Evolutionary conservation across 768 basidiomycete species (phyloP).

Genomic region (Termitomyces sp.): DNA sequence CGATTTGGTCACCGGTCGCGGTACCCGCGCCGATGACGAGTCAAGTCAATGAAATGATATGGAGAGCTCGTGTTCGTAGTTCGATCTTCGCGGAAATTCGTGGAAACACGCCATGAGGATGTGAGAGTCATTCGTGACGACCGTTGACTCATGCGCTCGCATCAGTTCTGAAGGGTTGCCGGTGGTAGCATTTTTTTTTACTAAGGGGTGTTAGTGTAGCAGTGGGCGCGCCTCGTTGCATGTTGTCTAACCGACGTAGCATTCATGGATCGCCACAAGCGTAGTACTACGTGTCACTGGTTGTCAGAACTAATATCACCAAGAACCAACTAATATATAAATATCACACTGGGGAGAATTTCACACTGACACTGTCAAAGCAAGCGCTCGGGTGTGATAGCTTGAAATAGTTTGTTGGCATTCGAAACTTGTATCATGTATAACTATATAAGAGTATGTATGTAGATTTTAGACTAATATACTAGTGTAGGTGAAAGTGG

Average conservation of each 20-base stretch:
- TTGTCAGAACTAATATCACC: neutral
- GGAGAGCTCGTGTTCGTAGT: neutral
- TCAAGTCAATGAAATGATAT: neutral
- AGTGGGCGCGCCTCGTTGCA: neutral
- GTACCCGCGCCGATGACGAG: neutral
- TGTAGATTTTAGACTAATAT: neutral
- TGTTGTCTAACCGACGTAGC: neutral
- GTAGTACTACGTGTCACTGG: neutral
- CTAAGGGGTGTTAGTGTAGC: neutral
- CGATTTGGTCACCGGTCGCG: neutral
- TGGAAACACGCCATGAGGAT: neutral
- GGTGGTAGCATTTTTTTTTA: neutral
- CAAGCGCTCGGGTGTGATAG: neutral
- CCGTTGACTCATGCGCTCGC: neutral
- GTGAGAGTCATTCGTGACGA: neutral
- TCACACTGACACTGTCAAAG: neutral
- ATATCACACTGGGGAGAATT: too few relatives aligned
- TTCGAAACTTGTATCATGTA: constrained; percentile 1
- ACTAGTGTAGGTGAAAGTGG: neutral
- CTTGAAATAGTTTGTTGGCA: neutral
- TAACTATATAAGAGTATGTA: neutral
- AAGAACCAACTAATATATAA: too few relatives aligned
- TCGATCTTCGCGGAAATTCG: constrained; percentile 1
- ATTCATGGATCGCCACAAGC: neutral
- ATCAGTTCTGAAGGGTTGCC: neutral